Conservation (phyloP, 23 red algal species). For the Gracilaria caudata region DNA sequence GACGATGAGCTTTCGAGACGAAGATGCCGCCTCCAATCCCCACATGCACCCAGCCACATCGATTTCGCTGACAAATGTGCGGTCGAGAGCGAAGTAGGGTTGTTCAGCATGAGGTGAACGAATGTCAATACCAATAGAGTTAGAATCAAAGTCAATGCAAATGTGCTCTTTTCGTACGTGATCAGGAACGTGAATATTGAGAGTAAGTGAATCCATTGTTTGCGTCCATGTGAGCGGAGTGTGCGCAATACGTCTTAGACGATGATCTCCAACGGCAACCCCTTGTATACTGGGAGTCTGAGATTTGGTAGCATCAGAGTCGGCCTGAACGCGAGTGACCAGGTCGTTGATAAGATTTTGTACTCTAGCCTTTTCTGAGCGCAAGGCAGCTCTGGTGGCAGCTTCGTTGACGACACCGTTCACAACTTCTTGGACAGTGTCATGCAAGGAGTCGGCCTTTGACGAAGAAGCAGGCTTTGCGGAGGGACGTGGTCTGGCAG, state of each 20-base stretch:
- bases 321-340: constrained; percentile 53
- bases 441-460: not conserved
- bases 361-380: constrained; percentile 36
- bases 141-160: constrained; percentile 43
- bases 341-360: constrained; percentile 64
- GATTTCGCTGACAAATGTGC: constrained; percentile 26
- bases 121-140: constrained; percentile 36
- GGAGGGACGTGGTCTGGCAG: not conserved
- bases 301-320: constrained; percentile 18
- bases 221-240: constrained; percentile 58
- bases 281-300: constrained; percentile 12
- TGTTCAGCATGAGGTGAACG: constrained; percentile 4
- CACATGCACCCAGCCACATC: constrained; percentile 60
- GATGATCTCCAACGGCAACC: constrained; percentile 57
- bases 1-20: constrained; percentile 41
- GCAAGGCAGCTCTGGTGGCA: constrained; percentile 15
- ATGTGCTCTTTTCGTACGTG: constrained; percentile 56
- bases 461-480: not conserved
- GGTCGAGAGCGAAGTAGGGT: constrained; percentile 10
- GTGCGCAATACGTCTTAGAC: constrained; percentile 15
- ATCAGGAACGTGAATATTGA: constrained; percentile 54
- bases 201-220: constrained; percentile 62
- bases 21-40: constrained; percentile 46
- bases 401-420: constrained; percentile 34
- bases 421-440: constrained; percentile 32